Evolutionary conservation across 2,329 filamentous ascomycete species (phyloP), one percentile per base, ranked within the genome.

Genomic region (Lachnellula suecica): DNA sequence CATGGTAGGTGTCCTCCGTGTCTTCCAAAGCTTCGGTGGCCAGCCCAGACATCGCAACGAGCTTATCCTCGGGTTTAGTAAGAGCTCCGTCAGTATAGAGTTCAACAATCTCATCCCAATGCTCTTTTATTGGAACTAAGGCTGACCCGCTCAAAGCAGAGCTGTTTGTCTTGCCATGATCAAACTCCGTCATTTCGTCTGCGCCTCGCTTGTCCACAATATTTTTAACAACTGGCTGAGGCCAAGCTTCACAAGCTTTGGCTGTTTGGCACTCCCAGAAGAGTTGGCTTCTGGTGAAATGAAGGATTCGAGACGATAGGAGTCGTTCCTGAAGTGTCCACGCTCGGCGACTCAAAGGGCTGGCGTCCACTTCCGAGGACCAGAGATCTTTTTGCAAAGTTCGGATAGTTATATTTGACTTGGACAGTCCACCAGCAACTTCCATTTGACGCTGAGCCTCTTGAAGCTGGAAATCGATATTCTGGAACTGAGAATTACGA

Each of bases 251-350:
- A 13, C 15, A 47, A 4, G 50, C 53, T 35, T 41, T 49, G 37
- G 15, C 22, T 13, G 40, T 9, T 15, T 41, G 29, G 22, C 59
- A 61, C 52, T 62, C 58, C 59, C 58, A 62, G 42, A 59, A 58
- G n/a, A 59, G 40, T 35, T 59, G 44, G 24, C 29, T 53, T 10
- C 46, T 23, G 19, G 29, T 51, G 31, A 62, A 58, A 31, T 55
- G 47, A 4, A 62, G 19, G 7, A 49, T 52, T 50, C 59, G 50
- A 37, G 46, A 45, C 10, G 59, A 46, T 24, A 61, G 38, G 11
- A 59, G 17, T 38, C 52, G 35, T 42, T 61, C 59, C 50, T 61
- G 52, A 13, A 59, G 43, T 17, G 49, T 46, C 59, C 53, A 60
- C 20, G 48, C 59, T 13, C 57, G 51, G 15, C 27, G n/a, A n/a